Evolutionary conservation across 1,139 yeast genomes (phyloP), one percentile per base, ranked within the genome.

Genomic region (Meyerozyma athensensis): DNA sequence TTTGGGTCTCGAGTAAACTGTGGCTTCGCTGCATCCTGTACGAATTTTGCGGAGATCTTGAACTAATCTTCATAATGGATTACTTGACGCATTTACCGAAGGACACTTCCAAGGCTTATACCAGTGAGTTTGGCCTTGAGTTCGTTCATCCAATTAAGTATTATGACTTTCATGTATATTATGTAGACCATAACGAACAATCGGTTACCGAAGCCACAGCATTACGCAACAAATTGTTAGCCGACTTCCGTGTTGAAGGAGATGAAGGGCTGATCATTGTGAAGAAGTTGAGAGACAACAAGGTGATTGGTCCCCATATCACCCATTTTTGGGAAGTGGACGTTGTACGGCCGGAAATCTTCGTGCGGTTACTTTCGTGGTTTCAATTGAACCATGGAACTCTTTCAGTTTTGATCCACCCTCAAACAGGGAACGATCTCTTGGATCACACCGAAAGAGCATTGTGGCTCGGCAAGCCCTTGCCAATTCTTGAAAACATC

Each of bases 261-360:
- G 42, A 45, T 19, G 49, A 53, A 30, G 68, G 68, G 0, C 46
- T 64, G 6, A 54, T 62, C 16, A 52, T 63, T 5, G 65, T 62
- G 13, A 63, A 63, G 43, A 50, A 47, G 33, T 47, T 62, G 24
- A 61, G 59, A 2, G 43, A 48, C 37, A 59, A 51, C 24, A 49
- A 43, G 19, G 50, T 58, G 7, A 57, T 60, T 41, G 65, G 64
- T 1, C 66, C 66, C 3, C 66, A 61, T 40, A 42, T 54, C 3
- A 54, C 60, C 5, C 64, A 57, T 34, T 61, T 61, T 42, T 60
- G 65, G 65, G 65, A 61, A 39, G 66, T 52, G 5, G 66, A 61
- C 37, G 64, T 61, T n/a, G 43, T 43, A 4, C 42, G 62, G 22
- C 63, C 63, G 4, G 65, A 61, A 37, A 54, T 59, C 9, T 61